Percentiles rank a stretch among this genome's conserved stretches.
Conservation (phyloP, 768 basidiomycete genomes). For the Amanita muscaria region DNA sequence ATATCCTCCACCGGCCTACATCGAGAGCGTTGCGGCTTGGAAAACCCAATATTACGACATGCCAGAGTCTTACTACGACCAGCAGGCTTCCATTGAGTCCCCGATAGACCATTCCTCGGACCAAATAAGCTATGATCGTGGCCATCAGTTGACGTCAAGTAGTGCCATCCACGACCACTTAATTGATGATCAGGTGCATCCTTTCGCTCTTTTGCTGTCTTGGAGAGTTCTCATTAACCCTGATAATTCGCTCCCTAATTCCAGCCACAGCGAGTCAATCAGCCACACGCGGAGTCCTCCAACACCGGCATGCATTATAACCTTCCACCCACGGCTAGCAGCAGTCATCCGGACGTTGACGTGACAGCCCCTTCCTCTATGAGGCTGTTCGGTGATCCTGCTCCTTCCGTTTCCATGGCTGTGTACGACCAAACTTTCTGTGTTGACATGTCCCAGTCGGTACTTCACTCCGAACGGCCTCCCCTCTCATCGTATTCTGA, state of each 20-base stretch:
- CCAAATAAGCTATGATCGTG: neutral
- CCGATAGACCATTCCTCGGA: neutral
- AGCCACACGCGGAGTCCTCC: too few species aligned
- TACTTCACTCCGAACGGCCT: conserved; percentile 1
- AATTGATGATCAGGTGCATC: conserved; percentile 1
- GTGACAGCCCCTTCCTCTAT: too few species aligned
- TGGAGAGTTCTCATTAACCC: neutral
- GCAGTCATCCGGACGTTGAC: too few species aligned
- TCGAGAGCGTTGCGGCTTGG: neutral
- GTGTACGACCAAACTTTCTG: neutral
- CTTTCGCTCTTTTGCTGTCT: neutral
- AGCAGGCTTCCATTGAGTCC: neutral
- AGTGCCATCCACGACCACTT: conserved; percentile 3
- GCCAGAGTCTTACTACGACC: neutral
- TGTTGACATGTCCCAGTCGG: neutral
- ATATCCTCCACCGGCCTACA: neutral
- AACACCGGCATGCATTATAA: too few species aligned
- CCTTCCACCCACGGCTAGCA: too few species aligned
- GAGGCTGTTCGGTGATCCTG: too few species aligned
- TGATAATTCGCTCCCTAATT: neutral
- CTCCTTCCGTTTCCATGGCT: too few species aligned
- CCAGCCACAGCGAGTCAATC: too few species aligned
- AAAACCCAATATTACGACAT: neutral
- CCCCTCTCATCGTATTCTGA: conserved; percentile 7
- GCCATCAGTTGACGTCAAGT: conserved; percentile 1